Base-by-base conservation (phyloP, 116 monocot species). In the Posidonia oceanica region DNA sequence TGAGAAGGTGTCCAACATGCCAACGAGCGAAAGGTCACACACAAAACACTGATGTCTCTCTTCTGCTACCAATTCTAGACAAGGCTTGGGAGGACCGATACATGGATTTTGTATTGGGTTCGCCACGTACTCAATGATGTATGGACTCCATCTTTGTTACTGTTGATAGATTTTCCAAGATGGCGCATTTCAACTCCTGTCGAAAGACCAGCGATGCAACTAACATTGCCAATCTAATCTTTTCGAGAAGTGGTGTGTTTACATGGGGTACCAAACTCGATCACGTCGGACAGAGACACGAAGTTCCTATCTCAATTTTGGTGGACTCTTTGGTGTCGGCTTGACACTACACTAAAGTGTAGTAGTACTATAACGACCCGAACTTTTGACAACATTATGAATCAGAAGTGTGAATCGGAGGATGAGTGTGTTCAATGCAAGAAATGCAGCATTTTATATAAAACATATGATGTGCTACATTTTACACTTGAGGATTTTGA, bases 141-240 rank as follows among this genome's bases (percentile, higher is more conserved):
- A 22, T 44, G 3, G 67, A 68, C 51, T 68, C 7, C 2, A 12
- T 68, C 2, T 11, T 68, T 18, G 51, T 68, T 20, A 0, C 52
- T 40, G 67, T 68, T 68, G 52, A 68, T 52, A 13, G 22, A 44
- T 68, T 51, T 29, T 68, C 61, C 44, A 68, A 68, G 20, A 68
- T 65, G 39, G 17, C 65, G 16, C 39, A 65, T 41, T 65, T 20
- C 10, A 18, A 3, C 42, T 5, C 42, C 8, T 42, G 42, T 42
- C 0, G 8, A 2, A 42, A 8, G 3, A 61, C 39, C 0, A 14
- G 3, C 14, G 39, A 64, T 41, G 64, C 64, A 14, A 14, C 4
- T 38, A n/a, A 64, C 3, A 1, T 64, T 5, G 40, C 64, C 14
- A 64, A 13, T 1, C 38, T 40, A 17, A 41, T 64, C 40, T 39